Evolutionary conservation across 768 basidiomycete genomes (phyloP).

Genomic region (Tephrocybe sp.): DNA sequence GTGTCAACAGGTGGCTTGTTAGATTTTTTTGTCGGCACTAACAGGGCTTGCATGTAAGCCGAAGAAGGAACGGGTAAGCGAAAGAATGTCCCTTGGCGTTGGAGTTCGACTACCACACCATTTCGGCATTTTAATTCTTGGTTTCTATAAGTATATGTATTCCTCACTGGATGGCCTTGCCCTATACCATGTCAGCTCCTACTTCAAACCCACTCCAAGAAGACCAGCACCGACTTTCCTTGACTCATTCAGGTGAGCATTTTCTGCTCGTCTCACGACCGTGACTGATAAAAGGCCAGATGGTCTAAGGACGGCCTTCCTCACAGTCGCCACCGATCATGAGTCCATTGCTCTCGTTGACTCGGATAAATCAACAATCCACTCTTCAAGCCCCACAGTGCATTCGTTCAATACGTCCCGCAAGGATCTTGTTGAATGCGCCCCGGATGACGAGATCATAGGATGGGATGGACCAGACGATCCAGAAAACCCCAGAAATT

Average conservation of each 20-base stretch:
- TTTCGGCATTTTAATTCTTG: no score
- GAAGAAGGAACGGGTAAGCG: no score
- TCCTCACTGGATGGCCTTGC: background rate
- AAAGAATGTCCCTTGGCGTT: no score
- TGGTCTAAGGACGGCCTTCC: no score
- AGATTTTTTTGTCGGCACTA: no score
- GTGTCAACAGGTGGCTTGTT: no score
- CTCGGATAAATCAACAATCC: slow-evolving; percentile 11
- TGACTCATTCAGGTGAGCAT: background rate
- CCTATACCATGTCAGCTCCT: background rate
- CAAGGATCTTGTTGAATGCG: background rate
- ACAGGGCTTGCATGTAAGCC: no score
- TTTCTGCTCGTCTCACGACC: no score
- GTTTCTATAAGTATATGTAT: background rate
- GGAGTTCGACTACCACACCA: no score
- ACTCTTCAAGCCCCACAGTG: background rate
- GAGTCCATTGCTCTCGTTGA: background rate
- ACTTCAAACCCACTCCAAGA: background rate
- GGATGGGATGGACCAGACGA: slow-evolving; percentile 27
- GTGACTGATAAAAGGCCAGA: no score
- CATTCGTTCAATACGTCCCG: background rate
- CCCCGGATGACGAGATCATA: slow-evolving; percentile 15
- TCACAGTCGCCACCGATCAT: background rate
- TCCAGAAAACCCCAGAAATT: slow-evolving; percentile 33
- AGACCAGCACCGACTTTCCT: background rate